Percentiles rank a stretch among this genome's conserved stretches.
phyloP scores from a whole-genome alignment of 495 filamentous ascomycete species.

The Talaromyces nanjingensis region DNA sequence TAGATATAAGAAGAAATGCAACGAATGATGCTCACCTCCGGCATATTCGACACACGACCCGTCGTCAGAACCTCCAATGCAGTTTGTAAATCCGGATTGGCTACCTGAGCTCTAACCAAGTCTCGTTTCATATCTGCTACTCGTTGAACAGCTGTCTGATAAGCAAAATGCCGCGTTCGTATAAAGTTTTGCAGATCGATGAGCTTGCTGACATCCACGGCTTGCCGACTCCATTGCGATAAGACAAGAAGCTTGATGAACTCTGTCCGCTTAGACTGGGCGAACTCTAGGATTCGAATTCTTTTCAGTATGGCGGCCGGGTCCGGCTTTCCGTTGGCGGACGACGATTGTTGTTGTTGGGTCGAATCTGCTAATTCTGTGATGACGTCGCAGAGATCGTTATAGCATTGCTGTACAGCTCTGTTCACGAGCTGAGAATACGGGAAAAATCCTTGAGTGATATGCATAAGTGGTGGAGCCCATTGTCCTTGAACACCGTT shows the following conservation, averaged over 20 bases:
- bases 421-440: constrained; percentile 64
- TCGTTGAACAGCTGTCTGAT: constrained; percentile 47
- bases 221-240: constrained; percentile 77
- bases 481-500: constrained; percentile 25
- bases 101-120: constrained; percentile 57
- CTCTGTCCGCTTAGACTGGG: constrained; percentile 53
- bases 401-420: constrained; percentile 75
- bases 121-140: constrained; percentile 64
- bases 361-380: constrained; percentile 55
- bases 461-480: constrained; percentile 71
- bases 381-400: constrained; percentile 65
- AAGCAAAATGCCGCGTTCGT: constrained; percentile 48
- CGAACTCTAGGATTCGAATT: constrained; percentile 63
- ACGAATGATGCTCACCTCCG: constrained; percentile 50
- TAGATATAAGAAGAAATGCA: constrained; percentile 1
- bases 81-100: constrained; percentile 84
- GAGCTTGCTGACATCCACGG: constrained; percentile 65
- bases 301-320: constrained; percentile 73
- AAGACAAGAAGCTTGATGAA: constrained; percentile 91
- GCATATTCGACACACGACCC: constrained; percentile 66
- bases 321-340: constrained; percentile 48
- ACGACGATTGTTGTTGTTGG: constrained; percentile 19
- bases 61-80: constrained; percentile 76
- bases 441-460: constrained; percentile 67
- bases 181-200: constrained; percentile 78